Evolutionary conservation across 2,329 filamentous ascomycete genomes (phyloP), one percentile per base, ranked within the genome.

Genomic region (Fusarium dimerum): DNA sequence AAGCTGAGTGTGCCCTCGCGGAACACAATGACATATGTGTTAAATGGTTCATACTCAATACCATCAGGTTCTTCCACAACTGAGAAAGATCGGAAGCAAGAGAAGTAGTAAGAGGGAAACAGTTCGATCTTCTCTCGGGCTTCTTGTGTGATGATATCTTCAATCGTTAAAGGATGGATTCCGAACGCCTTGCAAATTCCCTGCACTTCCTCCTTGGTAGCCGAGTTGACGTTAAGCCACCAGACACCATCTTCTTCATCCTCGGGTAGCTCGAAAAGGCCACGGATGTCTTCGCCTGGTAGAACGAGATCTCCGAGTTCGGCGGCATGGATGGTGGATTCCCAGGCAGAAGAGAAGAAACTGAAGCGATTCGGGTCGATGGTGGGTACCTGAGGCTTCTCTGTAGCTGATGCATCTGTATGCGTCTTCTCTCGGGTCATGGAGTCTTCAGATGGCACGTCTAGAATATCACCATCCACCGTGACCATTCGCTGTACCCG

Each of bases 101-200:
- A 90, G 71, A 99, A 97, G 75, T 99, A 99, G 76, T 99, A 99
- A 40, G 92, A 91, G 20, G 90, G 89, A 76, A 99, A 99, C 20
- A 99, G 81, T 73, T 99, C 94, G 50, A 99, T 96, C 78, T 99
- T 99, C 76, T 99, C 94, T 41, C 94, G 92, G 11, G 92, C 89
- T 74, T 99, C 94, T 69, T 97, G 92, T 0, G 90, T 96, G 54
- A 88, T 87, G 62, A 99, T 97, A 77, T 99, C 94, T 73, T 99
- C 94, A 39, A 93, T 90, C 0, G 94, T 99, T 71, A 99, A 78
- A 34, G 93, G 93, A 73, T 99, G 94, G 49, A 99, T 89, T 13
- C 91, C 91, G 72, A 99, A 99, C 5, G 94, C 92, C 67, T 92
- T 92, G 77, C 91, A 96, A 56, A 99, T 87, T 30, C 87, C 87